Conservation (phyloP, 805 yeast species). For the Sugiyamaella americana region DNA sequence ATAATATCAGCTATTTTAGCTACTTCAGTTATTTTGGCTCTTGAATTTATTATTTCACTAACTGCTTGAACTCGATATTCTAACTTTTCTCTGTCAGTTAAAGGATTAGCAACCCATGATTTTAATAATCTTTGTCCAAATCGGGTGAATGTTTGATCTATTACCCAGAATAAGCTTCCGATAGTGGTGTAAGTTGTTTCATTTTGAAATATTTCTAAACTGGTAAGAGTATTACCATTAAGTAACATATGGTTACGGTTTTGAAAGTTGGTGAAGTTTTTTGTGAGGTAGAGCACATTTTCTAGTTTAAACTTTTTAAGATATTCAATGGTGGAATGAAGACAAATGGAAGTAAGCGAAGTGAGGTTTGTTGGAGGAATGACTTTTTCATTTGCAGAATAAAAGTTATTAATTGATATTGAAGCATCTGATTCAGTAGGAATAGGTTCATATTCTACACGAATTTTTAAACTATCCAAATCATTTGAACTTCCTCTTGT, state of each 20-base stretch:
- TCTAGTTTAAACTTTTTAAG: constrained; percentile 59
- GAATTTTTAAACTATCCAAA: constrained; percentile 1
- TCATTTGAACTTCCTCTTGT: background rate
- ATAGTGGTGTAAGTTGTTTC: constrained; percentile 46
- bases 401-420: constrained; percentile 5
- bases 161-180: constrained; percentile 74
- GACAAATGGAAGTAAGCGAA: constrained; percentile 20
- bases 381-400: background rate
- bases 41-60: constrained; percentile 20
- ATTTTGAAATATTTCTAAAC: constrained; percentile 70
- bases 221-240: constrained; percentile 59
- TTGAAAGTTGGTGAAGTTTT: constrained; percentile 49
- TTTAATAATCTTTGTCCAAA: constrained; percentile 65
- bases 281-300: constrained; percentile 45
- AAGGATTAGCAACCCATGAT: constrained; percentile 73
- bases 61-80: constrained; percentile 60
- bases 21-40: constrained; percentile 18
- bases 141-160: constrained; percentile 73
- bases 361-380: constrained; percentile 17
- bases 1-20: constrained; percentile 29
- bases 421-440: background rate
- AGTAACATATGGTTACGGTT: constrained; percentile 45
- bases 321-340: constrained; percentile 42
- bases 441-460: constrained; percentile 2
- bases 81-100: constrained; percentile 48